phyloP scores from a whole-genome alignment of 2,329 filamentous ascomycete species.

The Periconia sp. region DNA sequence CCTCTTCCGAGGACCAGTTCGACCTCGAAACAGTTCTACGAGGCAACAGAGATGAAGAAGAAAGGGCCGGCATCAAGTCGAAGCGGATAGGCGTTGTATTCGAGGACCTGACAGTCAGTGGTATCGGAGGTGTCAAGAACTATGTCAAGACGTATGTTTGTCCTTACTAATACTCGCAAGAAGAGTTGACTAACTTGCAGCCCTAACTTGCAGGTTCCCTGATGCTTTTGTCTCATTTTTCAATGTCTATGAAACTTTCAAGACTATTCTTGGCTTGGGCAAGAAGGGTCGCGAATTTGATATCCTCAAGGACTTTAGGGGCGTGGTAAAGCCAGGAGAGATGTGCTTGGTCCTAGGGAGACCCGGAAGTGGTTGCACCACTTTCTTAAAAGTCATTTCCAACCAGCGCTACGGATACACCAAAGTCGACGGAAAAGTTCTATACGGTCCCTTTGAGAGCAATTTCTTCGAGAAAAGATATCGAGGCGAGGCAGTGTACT shows the following conservation, averaged over 20 bases:
- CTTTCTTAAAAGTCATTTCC: conserved; percentile 60
- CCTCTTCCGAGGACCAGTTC: conserved; percentile 61
- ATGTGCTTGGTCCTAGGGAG: conserved; percentile 85
- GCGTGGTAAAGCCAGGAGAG: conserved; percentile 70
- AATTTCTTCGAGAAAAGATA: conserved; percentile 74
- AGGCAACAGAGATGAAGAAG: conserved; percentile 73
- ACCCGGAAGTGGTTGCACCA: conserved; percentile 67
- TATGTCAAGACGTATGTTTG: conserved; percentile 55
- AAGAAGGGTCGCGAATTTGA: conserved; percentile 74
- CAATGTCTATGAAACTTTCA: conserved; percentile 71
- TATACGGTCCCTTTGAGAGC: conserved; percentile 76
- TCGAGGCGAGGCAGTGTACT: conserved; percentile 84
- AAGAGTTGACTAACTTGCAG: too few relatives aligned
- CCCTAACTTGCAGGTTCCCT: conserved; percentile 58
- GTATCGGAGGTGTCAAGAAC: conserved; percentile 75
- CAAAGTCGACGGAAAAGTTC: conserved; percentile 71
- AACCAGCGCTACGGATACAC: conserved; percentile 66
- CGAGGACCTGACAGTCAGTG: conserved; percentile 77
- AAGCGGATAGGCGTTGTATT: conserved; percentile 78
- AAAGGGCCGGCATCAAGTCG: conserved; percentile 76
- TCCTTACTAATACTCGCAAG: too few relatives aligned
- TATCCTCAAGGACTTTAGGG: conserved; percentile 74
- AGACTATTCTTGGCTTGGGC: conserved; percentile 67
- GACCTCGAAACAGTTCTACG: conserved; percentile 77
- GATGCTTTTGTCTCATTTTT: conserved; percentile 79